These are phyloP conservation scores for Rutstroemia sp. DNA, from an alignment of 2,329 filamentous ascomycete species.

Conservation along the genomic window DNA sequence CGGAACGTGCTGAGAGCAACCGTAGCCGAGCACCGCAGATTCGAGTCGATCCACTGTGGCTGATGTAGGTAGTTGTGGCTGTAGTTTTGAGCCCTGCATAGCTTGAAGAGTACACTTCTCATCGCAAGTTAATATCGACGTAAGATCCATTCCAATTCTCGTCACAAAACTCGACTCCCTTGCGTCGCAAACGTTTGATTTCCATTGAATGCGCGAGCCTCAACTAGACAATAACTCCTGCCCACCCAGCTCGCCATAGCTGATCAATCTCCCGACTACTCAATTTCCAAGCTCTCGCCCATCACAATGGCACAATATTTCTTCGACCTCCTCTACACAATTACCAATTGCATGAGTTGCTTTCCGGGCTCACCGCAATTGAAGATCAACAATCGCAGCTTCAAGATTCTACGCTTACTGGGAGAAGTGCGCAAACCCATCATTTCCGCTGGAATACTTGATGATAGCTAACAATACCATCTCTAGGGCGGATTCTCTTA, in stretches of 20 bases:
- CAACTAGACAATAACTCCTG: too few species aligned
- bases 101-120: background rate
- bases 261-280: background rate
- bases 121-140: background rate
- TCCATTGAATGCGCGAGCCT: background rate
- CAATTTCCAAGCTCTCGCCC: background rate
- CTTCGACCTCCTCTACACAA: conserved; percentile 80
- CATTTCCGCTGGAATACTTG: background rate
- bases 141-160: background rate
- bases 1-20: background rate
- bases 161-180: too few species aligned
- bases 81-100: background rate
- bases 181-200: background rate
- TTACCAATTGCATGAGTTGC: conserved; percentile 93
- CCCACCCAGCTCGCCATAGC: background rate
- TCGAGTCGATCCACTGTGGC: too few species aligned
- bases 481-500: conserved; percentile 90
- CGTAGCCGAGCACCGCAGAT: too few species aligned
- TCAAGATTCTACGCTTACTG: conserved; percentile 89
- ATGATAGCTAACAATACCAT: conserved; percentile 11
- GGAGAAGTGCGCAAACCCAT: conserved; percentile 61
- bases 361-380: conserved; percentile 91
- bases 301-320: conserved; percentile 69
- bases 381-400: conserved; percentile 89
- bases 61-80: background rate